Conservation (phyloP, 768 basidiomycete genomes). For the Mrakia blollopis region DNA sequence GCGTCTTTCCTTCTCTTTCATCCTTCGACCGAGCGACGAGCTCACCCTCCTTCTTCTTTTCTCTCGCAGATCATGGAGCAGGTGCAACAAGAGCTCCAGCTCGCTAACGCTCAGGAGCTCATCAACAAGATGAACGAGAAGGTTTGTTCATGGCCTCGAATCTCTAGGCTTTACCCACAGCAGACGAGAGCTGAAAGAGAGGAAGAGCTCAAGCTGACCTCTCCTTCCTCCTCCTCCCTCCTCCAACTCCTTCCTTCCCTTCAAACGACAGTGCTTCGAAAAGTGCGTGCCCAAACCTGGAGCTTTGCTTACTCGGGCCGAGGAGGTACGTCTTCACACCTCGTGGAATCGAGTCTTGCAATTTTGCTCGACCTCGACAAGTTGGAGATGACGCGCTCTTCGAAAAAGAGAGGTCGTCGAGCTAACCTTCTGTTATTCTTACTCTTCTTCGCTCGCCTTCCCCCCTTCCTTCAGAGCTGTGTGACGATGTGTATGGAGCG, state of each 20-base stretch:
- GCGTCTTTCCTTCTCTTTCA: too few relatives aligned
- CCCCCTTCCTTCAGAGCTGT: conserved; percentile 56
- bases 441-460: not conserved
- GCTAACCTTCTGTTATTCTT: conserved; percentile 11
- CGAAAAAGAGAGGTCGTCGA: not conserved
- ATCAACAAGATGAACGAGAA: conserved; percentile 75
- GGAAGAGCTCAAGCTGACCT: not conserved
- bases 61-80: conserved; percentile 55
- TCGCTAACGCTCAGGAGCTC: conserved; percentile 72
- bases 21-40: too few relatives aligned
- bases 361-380: not conserved
- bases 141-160: conserved; percentile 10
- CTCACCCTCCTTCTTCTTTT: too few relatives aligned
- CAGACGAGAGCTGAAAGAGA: too few relatives aligned
- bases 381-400: not conserved
- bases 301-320: conserved; percentile 60
- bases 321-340: conserved; percentile 55
- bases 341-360: not conserved
- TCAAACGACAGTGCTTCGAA: conserved; percentile 57
- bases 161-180: not conserved
- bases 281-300: conserved; percentile 76
- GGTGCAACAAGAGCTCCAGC: conserved; percentile 64
- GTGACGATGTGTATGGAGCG: conserved; percentile 69
- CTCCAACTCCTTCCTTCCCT: not conserved
- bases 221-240: not conserved